Percentiles rank a stretch among this genome's conserved stretches.
phyloP scores from a whole-genome alignment of 1,284 basidiomycete genomes.

The Fomes fomentarius region DNA sequence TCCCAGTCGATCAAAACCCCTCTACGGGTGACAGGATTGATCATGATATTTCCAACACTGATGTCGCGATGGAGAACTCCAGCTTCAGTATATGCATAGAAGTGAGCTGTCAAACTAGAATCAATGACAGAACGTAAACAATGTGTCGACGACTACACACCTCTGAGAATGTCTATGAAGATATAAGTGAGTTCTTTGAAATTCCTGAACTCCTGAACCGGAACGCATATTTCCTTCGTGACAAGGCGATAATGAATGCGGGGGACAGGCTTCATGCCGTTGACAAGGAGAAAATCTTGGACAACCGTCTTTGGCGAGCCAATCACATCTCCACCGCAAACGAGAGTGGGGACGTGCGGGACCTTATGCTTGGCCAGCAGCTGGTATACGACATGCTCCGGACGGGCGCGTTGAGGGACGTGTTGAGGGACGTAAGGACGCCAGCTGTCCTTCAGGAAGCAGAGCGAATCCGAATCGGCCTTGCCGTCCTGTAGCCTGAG shows the following conservation, averaged over 20 bases:
- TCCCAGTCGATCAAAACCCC: constrained; percentile 22
- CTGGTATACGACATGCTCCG: constrained; percentile 6
- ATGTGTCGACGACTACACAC: background rate
- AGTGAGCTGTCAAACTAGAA: constrained; percentile 10
- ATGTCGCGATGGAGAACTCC: constrained; percentile 23
- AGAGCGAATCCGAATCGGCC: too few relatives aligned
- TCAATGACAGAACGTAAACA: too few relatives aligned
- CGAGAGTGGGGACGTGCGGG: background rate
- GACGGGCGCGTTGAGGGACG: too few relatives aligned
- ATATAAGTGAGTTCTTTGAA: background rate
- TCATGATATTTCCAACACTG: constrained; percentile 20
- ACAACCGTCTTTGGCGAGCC: too few relatives aligned
- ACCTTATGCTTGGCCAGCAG: background rate
- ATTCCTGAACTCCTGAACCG: background rate
- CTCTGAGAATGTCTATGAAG: background rate
- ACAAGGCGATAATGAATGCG: constrained; percentile 3
- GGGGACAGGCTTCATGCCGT: background rate
- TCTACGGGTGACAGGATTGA: background rate
- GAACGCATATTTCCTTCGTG: background rate
- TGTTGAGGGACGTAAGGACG: background rate
- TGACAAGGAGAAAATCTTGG: too few relatives aligned
- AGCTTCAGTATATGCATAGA: constrained; percentile 12
- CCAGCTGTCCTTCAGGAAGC: constrained; percentile 8
- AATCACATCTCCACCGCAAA: background rate
- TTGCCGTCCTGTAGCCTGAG: too few relatives aligned